These are phyloP conservation scores for Venturia nashicola DNA, from an alignment of 2,329 filamentous ascomycete genomes.

Conservation along the genomic window DNA sequence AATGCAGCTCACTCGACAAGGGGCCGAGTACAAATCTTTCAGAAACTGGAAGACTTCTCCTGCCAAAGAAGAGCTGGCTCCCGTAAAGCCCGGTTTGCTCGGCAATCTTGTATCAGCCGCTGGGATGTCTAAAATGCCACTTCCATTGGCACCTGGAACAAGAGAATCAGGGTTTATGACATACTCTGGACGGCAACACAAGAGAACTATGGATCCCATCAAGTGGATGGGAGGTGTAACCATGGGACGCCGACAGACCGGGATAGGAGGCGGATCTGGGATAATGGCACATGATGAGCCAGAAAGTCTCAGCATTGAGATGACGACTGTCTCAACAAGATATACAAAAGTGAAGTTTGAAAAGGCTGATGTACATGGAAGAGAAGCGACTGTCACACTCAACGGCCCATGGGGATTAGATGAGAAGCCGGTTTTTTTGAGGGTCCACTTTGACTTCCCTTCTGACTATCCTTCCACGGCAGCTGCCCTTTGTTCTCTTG, in stretches of 20 bases:
- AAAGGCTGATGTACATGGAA: constrained; percentile 41
- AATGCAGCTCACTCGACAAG: constrained; percentile 66
- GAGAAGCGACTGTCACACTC: constrained; percentile 43
- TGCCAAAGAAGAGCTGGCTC: constrained; percentile 1
- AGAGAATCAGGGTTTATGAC: constrained; percentile 34
- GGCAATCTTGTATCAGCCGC: constrained; percentile 13
- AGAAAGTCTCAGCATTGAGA: constrained; percentile 47
- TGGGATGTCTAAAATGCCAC: constrained; percentile 14
- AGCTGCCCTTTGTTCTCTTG: constrained; percentile 39
- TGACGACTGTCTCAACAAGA: constrained; percentile 47
- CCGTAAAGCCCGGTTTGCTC: neutral
- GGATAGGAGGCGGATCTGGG: constrained; percentile 13
- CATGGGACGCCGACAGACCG: constrained; percentile 33
- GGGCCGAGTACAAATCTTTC: constrained; percentile 76
- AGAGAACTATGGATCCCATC: constrained; percentile 44
- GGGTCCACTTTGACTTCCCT: constrained; percentile 47
- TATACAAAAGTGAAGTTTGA: constrained; percentile 51
- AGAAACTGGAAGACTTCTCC: constrained; percentile 36
- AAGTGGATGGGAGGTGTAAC: constrained; percentile 55
- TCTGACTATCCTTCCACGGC: constrained; percentile 39
- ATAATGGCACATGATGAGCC: constrained; percentile 19
- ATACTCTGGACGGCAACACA: constrained; percentile 32
- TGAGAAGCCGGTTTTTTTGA: constrained; percentile 40
- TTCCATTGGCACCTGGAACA: constrained; percentile 11
- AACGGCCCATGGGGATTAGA: constrained; percentile 48